A percentile compares a stretch with the other conserved stretches of the same genome.
These are phyloP conservation scores for Dothistroma pini DNA, from an alignment of 2,329 filamentous ascomycete species.

Conservation along the genomic window DNA sequence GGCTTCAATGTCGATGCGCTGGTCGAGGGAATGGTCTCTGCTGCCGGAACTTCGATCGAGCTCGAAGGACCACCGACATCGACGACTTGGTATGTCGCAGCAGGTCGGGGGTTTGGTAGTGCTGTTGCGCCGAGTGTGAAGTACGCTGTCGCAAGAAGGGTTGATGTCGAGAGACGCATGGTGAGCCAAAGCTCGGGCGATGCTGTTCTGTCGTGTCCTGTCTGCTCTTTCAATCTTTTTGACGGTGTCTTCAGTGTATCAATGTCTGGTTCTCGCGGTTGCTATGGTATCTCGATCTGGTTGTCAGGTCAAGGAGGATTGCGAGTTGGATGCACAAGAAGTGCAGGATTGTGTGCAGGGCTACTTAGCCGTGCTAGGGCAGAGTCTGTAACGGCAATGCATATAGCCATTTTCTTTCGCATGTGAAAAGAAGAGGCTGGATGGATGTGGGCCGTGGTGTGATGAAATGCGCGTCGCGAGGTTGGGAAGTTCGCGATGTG, in stretches of 20 bases:
- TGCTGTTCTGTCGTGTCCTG: background rate
- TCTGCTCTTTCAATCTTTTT: background rate
- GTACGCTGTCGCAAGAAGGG: conserved; percentile 22
- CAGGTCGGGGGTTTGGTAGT: conserved; percentile 25
- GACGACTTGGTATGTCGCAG: conserved; percentile 31
- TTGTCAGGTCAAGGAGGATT: conserved; percentile 17
- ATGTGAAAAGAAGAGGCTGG: conserved; percentile 2
- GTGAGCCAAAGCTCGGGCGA: conserved; percentile 6
- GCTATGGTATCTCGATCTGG: background rate
- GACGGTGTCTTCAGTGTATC: background rate
- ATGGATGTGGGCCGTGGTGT: background rate
- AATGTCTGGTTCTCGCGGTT: background rate
- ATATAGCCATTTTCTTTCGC: conserved; percentile 8
- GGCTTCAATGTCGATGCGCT: conserved; percentile 4
- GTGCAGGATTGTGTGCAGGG: conserved; percentile 10
- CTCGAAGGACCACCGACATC: conserved; percentile 27
- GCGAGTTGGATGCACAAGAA: conserved; percentile 15
- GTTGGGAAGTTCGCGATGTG: conserved; percentile 3
- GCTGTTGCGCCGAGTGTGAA: conserved; percentile 26
- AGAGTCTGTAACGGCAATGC: conserved; percentile 7
- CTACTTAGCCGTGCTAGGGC: background rate
- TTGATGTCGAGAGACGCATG: conserved; percentile 17
- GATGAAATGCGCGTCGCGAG: conserved; percentile 8
- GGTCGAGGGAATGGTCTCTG: conserved; percentile 12
- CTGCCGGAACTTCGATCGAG: conserved; percentile 11